phyloP scores from a whole-genome alignment of 352 stramenopile species.

The Pythium chondricola region DNA sequence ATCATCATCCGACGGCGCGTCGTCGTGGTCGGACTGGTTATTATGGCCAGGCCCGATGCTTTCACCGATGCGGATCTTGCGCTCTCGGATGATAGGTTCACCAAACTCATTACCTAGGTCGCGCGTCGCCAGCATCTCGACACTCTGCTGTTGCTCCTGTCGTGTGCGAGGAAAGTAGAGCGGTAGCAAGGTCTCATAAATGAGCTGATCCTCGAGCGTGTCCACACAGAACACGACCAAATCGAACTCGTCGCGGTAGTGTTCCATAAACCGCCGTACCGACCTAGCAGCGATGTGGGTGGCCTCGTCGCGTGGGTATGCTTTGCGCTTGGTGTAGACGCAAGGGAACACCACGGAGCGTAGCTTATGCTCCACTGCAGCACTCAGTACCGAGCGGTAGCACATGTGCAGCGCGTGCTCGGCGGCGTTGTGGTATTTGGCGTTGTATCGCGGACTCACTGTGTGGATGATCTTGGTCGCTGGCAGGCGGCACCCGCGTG shows the following conservation, averaged over 20 bases:
- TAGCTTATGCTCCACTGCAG: conserved; percentile 60
- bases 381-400: conserved; percentile 57
- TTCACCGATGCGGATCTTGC: conserved; percentile 67
- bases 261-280: conserved; percentile 73
- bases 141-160: conserved; percentile 28
- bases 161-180: conserved; percentile 64
- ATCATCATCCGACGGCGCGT: conserved; percentile 21
- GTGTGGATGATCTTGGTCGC: conserved; percentile 75
- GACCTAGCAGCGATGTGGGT: conserved; percentile 65
- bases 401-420: conserved; percentile 80
- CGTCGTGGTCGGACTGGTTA: conserved; percentile 20
- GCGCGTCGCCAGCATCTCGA: conserved; percentile 19
- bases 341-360: conserved; percentile 65
- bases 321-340: conserved; percentile 69
- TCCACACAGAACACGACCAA: conserved; percentile 65
- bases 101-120: conserved; percentile 65
- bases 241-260: conserved; percentile 51
- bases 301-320: conserved; percentile 73
- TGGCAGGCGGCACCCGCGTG: conserved; percentile 61
- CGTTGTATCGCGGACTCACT: conserved; percentile 78
- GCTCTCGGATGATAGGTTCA: conserved; percentile 74
- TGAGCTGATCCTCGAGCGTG: conserved; percentile 44
- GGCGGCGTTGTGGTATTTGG: conserved; percentile 67
- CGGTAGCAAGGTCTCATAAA: conserved; percentile 56
- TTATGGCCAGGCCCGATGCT: neutral